Base-by-base conservation (phyloP, 371 early-diverging fungal species). In the Synchytrium microbalum region DNA sequence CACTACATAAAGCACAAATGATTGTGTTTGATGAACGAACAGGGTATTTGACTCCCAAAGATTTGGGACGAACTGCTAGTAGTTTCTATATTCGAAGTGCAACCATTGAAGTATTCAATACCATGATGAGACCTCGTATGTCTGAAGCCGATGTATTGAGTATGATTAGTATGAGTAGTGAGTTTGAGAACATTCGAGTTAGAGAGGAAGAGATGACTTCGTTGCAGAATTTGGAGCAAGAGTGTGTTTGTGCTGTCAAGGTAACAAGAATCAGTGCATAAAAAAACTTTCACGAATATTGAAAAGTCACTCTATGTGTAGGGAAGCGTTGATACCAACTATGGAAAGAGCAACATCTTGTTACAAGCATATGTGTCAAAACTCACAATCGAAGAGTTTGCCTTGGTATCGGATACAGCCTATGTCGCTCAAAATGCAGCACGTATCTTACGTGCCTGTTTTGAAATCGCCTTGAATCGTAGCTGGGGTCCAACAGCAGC, bases 381-480 rank as follows among this genome's bases (percentile, higher is more conserved):
- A 67, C 81, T 93, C 54, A 85, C 86, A 62, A 70, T 96, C 52
- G 90, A 93, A 30, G 96, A 94, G 1, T 94, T 96, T 77, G 95
- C 98, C 10, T 78, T 98, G 62, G 90, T 90, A 54, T 81, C 92
- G 14, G 99, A 98, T 67, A 92, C 93, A 90, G 93, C 90, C 0
- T 96, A 93, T 76, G 92, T 98, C 28, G 93, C 97, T 19, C 96
- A 96, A 78, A 89, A 88, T 64, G 96, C 95, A 27, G 88, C 87
- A 0, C 88, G 99, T 68, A 91, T 98, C 65, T 74, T 97, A 46
- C 88, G 97, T 28, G 95, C 98, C 24, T 85, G 96, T 61, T 96
- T 95, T 79, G 99, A 97, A 77, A 92, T 98, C 55, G 90, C 92
- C 67, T 70, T 95, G 61, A 85, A 86, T 61, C 87, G 92, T 31